Percentiles rank a stretch among this genome's conserved stretches.
Evolutionary conservation across 2,329 filamentous ascomycete genomes (phyloP).

Genomic region (Xenosphaeropsis pyriputrescens): DNA sequence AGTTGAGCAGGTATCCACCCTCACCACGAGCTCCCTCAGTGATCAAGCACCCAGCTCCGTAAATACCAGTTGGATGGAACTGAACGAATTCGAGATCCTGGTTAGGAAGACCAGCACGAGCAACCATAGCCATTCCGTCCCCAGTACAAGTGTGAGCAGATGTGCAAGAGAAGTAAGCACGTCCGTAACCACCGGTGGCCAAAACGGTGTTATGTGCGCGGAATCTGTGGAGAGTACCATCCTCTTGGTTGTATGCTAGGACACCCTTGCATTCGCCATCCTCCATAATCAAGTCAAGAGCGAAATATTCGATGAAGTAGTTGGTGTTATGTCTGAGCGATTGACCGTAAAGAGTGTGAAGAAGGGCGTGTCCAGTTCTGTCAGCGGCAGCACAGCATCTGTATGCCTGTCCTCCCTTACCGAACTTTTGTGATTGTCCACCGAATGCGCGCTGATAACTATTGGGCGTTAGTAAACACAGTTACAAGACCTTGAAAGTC

Average conservation of each 20-base stretch:
- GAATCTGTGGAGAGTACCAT: slow-evolving; percentile 95
- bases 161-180: slow-evolving; percentile 96
- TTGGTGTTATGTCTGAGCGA: slow-evolving; percentile 96
- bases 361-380: slow-evolving; percentile 89
- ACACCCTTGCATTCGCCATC: slow-evolving; percentile 94
- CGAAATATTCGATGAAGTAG: slow-evolving; percentile 99
- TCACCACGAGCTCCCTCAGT: slow-evolving; percentile 96
- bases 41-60: slow-evolving; percentile 94
- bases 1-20: slow-evolving; percentile 95
- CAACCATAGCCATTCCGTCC: slow-evolving; percentile 99
- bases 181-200: slow-evolving; percentile 93
- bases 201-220: slow-evolving; percentile 92
- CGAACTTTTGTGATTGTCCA: slow-evolving; percentile 88
- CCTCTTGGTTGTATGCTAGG: slow-evolving; percentile 96
- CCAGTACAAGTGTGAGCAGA: slow-evolving; percentile 97
- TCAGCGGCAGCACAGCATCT: slow-evolving; percentile 93
- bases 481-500: neutral
- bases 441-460: slow-evolving; percentile 97
- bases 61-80: slow-evolving; percentile 98
- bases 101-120: slow-evolving; percentile 91
- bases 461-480: slow-evolving; percentile 8
- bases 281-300: slow-evolving; percentile 93
- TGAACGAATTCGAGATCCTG: slow-evolving; percentile 99
- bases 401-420: slow-evolving; percentile 97
- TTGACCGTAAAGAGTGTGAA: slow-evolving; percentile 97